A percentile compares a stretch with the other conserved stretches of the same genome.
Evolutionary conservation across 257 asterid genomes (phyloP).

Genomic region (Forsythia suspensa): DNA sequence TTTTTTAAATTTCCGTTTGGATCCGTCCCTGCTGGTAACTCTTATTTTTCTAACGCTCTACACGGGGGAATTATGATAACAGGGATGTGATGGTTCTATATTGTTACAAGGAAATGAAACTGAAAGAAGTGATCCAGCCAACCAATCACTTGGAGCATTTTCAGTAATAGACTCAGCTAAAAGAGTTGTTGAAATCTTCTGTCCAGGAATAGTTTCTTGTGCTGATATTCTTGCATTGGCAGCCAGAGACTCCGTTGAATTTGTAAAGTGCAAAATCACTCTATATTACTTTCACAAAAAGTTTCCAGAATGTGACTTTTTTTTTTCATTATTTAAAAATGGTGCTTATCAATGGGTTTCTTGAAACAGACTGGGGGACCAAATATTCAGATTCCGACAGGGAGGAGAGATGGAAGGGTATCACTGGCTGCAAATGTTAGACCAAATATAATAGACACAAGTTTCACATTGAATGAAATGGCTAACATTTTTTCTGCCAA

Average conservation of each 20-base stretch:
- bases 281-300: background rate
- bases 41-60: background rate
- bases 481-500: constrained; percentile 50
- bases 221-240: constrained; percentile 80
- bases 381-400: constrained; percentile 54
- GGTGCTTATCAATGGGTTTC: background rate
- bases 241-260: constrained; percentile 81
- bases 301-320: background rate
- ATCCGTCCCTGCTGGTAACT: too few relatives aligned
- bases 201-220: constrained; percentile 77
- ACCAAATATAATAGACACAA: constrained; percentile 72
- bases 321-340: background rate
- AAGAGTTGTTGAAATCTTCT: constrained; percentile 61
- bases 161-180: constrained; percentile 67
- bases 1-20: too few relatives aligned
- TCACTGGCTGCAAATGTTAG: constrained; percentile 66
- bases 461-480: constrained; percentile 71
- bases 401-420: constrained; percentile 68
- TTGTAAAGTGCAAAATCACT: constrained; percentile 32
- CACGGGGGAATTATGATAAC: background rate
- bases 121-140: constrained; percentile 76
- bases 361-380: constrained; percentile 75
- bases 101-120: constrained; percentile 68
- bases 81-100: constrained; percentile 89
- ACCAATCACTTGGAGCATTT: constrained; percentile 64